A percentile compares a stretch with the other conserved stretches of the same genome.
Evolutionary conservation across 139 green algal genomes (phyloP).

Genomic region (Picochlorum costavermella): DNA sequence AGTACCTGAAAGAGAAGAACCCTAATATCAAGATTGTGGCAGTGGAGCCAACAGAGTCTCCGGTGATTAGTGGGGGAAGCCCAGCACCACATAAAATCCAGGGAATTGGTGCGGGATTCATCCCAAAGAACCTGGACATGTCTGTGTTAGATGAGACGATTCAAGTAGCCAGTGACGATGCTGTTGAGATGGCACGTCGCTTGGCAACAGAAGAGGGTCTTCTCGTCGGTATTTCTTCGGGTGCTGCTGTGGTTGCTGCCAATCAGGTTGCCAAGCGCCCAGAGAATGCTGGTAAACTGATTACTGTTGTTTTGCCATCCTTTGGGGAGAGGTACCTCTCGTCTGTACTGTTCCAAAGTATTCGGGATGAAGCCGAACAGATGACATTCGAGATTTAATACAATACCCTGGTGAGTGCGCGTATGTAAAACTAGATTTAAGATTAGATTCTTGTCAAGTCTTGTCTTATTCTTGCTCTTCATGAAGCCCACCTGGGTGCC

Average conservation of each 20-base stretch:
- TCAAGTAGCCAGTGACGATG: slow-evolving; percentile 70
- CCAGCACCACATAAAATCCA: slow-evolving; percentile 92
- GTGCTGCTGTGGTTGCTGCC: slow-evolving; percentile 47
- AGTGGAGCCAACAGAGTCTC: slow-evolving; percentile 64
- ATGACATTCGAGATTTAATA: slow-evolving; percentile 63
- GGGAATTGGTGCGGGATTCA: slow-evolving; percentile 95
- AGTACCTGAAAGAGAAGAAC: slow-evolving; percentile 73
- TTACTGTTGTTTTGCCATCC: slow-evolving; percentile 77
- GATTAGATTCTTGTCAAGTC: neutral
- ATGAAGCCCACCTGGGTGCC: too few species aligned
- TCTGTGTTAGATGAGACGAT: slow-evolving; percentile 78
- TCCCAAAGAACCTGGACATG: slow-evolving; percentile 80
- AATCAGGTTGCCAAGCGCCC: slow-evolving; percentile 64
- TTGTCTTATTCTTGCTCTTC: neutral
- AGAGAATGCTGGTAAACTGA: slow-evolving; percentile 78
- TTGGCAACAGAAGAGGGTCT: slow-evolving; percentile 82
- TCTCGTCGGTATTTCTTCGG: slow-evolving; percentile 61
- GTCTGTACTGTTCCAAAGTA: slow-evolving; percentile 71
- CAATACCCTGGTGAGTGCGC: neutral
- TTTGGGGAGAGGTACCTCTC: slow-evolving; percentile 88
- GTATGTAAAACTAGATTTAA: neutral
- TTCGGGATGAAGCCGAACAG: slow-evolving; percentile 72
- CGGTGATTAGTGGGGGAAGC: slow-evolving; percentile 54
- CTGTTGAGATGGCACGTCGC: slow-evolving; percentile 73
- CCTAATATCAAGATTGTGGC: slow-evolving; percentile 56